These are phyloP conservation scores for Elsinoe fawcettii DNA, from an alignment of 2,329 filamentous ascomycete species.

Conservation along the genomic window DNA sequence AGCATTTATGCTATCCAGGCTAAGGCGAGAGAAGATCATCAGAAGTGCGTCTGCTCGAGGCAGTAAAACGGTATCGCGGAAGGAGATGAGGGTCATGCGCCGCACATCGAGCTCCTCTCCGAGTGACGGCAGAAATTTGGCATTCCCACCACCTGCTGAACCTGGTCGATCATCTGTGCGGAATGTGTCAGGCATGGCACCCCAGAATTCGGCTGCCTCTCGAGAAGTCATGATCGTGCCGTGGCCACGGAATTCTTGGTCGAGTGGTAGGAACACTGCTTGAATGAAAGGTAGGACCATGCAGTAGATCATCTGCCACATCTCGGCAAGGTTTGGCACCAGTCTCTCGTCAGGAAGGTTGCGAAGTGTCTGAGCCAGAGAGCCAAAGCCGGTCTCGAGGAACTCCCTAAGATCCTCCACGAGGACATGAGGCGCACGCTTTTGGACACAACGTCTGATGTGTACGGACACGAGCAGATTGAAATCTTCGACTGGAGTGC, in stretches of 20 bases:
- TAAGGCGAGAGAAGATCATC: slow-evolving; percentile 80
- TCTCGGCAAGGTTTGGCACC: slow-evolving; percentile 82
- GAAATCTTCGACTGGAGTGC: slow-evolving; percentile 75
- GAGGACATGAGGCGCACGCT: slow-evolving; percentile 60
- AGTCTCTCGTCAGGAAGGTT: slow-evolving; percentile 75
- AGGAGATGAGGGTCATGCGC: slow-evolving; percentile 78
- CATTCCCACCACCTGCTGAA: slow-evolving; percentile 34
- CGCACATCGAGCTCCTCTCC: slow-evolving; percentile 70
- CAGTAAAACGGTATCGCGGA: slow-evolving; percentile 80
- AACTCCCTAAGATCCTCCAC: slow-evolving; percentile 71
- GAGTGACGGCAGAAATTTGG: slow-evolving; percentile 35
- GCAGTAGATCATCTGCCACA: slow-evolving; percentile 91
- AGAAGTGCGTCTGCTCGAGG: slow-evolving; percentile 84
- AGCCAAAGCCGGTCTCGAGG: slow-evolving; percentile 72
- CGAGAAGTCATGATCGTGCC: slow-evolving; percentile 70
- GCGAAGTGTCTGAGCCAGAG: slow-evolving; percentile 74
- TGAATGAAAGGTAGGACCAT: slow-evolving; percentile 88
- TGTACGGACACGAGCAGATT: slow-evolving; percentile 74
- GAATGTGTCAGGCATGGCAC: slow-evolving; percentile 49
- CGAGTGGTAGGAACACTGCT: slow-evolving; percentile 85
- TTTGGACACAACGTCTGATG: slow-evolving; percentile 68
- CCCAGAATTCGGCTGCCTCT: slow-evolving; percentile 87
- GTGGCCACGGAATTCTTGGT: slow-evolving; percentile 82
- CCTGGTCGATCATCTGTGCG: slow-evolving; percentile 37
- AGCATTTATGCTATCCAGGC: slow-evolving; percentile 62